phyloP scores from a whole-genome alignment of 345 rosid species.

The Brassica rapa region DNA sequence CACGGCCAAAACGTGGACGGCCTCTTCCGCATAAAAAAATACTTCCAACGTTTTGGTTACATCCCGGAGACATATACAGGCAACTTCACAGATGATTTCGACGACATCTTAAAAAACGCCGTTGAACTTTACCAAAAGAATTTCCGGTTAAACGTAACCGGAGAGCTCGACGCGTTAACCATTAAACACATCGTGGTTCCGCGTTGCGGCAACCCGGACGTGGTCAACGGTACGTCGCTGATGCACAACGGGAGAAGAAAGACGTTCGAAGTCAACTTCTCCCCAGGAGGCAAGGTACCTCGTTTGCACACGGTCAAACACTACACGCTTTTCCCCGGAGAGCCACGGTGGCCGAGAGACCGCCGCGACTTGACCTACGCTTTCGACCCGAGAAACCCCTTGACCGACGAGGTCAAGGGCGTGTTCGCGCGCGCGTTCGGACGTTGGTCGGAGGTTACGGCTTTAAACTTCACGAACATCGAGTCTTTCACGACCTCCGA shows the following conservation, averaged over 20 bases:
- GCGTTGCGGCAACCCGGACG: conserved; percentile 85
- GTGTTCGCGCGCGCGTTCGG: conserved; percentile 72
- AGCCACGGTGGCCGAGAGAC: conserved; percentile 66
- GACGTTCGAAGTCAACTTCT: conserved; percentile 38
- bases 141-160: conserved; percentile 72
- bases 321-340: conserved; percentile 70
- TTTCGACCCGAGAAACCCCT: conserved; percentile 49
- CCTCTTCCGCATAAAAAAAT: conserved; percentile 35
- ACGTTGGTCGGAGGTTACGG: conserved; percentile 70
- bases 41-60: conserved; percentile 46
- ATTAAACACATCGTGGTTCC: conserved; percentile 63
- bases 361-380: conserved; percentile 62
- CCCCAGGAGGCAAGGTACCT: conserved; percentile 8
- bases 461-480: conserved; percentile 59
- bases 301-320: conserved; percentile 59
- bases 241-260: conserved; percentile 64
- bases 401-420: conserved; percentile 53
- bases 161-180: conserved; percentile 67
- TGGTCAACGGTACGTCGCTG: conserved; percentile 73
- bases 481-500: conserved; percentile 46
- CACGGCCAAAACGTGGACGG: conserved; percentile 40
- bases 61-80: conserved; percentile 33
- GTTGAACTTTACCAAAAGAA: conserved; percentile 69
- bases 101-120: conserved; percentile 59
- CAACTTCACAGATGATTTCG: conserved; percentile 74